Evolutionary conservation across 306 rosid genomes (phyloP), one percentile per base, ranked within the genome.

Genomic region (Pueraria montana): DNA sequence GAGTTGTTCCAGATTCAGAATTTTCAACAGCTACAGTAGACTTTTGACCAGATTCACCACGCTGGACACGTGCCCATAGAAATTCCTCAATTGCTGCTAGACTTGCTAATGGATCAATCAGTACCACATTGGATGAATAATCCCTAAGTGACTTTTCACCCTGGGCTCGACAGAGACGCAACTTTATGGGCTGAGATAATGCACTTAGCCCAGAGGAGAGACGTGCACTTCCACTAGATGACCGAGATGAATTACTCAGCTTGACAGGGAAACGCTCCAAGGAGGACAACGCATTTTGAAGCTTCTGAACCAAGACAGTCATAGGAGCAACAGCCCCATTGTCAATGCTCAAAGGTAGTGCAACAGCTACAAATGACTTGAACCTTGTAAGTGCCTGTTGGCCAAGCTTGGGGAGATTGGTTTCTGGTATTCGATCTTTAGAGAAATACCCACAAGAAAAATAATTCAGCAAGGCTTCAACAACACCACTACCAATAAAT

Each of bases 11-110:
- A 61, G 92, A 90, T 82, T 94, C 98, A 17, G 92, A 86, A 74
- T 94, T 94, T 61, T 88, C 94, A 32, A 83, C 81, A 69, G 92
- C 85, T 24, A 82, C 79, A 18, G 90, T 62, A 76, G 90, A 83
- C 86, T 90, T 92, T 80, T 92, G 97, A 81, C 91, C 92, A 84
- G 98, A 85, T 77, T 94, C 97, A 53, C 90, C 63, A 30, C 93
- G 89, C 86, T 92, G 98, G 69, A 94, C 85, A 53, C 98, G 92
- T 59, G 94, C 90, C 98, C 98, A 94, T 30, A 94, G 93, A 84
- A 94, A 94, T 75, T 94, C 98, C 79, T 94, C 98, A 5, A 94
- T 93, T 50, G 98, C 97, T 72, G 96, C 97, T 81, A 94, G 88
- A 83, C 97, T 91, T 62, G 98, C 97, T 71, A 92, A 80, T 42